Evolutionary conservation across 768 basidiomycete species (phyloP).

Genomic region (Rhodocollybia butyracea): DNA sequence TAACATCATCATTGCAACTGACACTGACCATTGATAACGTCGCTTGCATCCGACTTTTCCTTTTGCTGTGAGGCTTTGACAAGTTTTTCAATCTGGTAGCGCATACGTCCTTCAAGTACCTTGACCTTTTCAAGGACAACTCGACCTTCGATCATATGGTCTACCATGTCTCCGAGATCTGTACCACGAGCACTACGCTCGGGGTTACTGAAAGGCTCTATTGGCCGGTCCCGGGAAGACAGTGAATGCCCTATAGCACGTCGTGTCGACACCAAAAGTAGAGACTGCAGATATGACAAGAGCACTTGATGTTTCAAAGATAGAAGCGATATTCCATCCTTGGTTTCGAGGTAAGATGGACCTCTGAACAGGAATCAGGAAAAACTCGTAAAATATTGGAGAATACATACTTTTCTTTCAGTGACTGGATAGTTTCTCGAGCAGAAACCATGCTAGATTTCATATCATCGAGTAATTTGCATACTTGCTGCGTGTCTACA

Average conservation of each 20-base stretch:
- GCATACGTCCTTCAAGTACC: conserved; percentile 80
- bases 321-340: conserved; percentile 87
- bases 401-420: conserved; percentile 2
- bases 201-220: conserved; percentile 46
- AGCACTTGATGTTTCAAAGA: conserved; percentile 84
- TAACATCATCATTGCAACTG: not conserved
- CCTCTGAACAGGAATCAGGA: not conserved
- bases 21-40: conserved; percentile 56
- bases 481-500: not conserved
- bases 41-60: conserved; percentile 27
- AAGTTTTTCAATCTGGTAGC: conserved; percentile 95
- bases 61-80: conserved; percentile 71
- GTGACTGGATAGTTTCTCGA: not conserved
- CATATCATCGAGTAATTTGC: conserved; percentile 7
- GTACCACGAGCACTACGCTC: conserved; percentile 55
- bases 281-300: conserved; percentile 81
- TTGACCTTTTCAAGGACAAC: conserved; percentile 88
- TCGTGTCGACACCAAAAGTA: conserved; percentile 70
- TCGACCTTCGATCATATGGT: conserved; percentile 74
- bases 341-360: conserved; percentile 39
- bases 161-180: conserved; percentile 71
- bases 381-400: not conserved
- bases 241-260: conserved; percentile 68
- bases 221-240: conserved; percentile 43
- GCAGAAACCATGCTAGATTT: conserved; percentile 6